These are phyloP conservation scores for Fusarium albosuccineum DNA, from an alignment of 2,329 filamentous ascomycete genomes.

Conservation along the genomic window DNA sequence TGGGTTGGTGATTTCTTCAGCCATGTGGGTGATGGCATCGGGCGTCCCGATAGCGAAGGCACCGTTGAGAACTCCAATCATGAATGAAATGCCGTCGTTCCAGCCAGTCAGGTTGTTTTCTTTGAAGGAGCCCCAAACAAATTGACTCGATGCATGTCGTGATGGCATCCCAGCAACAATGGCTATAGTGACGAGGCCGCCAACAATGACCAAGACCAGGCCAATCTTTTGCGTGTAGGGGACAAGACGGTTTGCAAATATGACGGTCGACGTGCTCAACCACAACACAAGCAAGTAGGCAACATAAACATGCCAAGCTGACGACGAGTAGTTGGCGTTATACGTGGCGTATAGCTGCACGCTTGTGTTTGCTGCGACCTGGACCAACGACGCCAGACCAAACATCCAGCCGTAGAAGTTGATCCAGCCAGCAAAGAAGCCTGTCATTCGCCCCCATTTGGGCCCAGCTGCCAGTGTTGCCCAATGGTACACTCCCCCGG, in stretches of 20 bases:
- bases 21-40: constrained; percentile 45
- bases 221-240: constrained; percentile 44
- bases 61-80: constrained; percentile 43
- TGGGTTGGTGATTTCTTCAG: constrained; percentile 40
- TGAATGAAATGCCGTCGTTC: constrained; percentile 43
- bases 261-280: constrained; percentile 35
- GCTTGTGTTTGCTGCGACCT: constrained; percentile 40
- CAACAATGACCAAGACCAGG: constrained; percentile 37
- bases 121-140: constrained; percentile 42
- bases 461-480: constrained; percentile 42
- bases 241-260: constrained; percentile 43
- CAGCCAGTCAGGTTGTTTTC: constrained; percentile 45
- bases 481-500: constrained; percentile 45
- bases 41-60: constrained; percentile 44
- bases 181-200: constrained; percentile 41
- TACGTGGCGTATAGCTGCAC: constrained; percentile 45
- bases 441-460: constrained; percentile 40
- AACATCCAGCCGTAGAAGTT: constrained; percentile 49
- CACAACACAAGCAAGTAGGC: constrained; percentile 41
- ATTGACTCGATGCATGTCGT: constrained; percentile 36
- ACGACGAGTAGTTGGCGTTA: constrained; percentile 11
- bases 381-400: constrained; percentile 42
- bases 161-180: constrained; percentile 40
- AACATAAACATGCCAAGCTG: constrained; percentile 44
- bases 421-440: constrained; percentile 46